These are phyloP conservation scores for Dipodascopsis uninucleata DNA, from an alignment of 805 yeast genomes.

Conservation along the genomic window DNA sequence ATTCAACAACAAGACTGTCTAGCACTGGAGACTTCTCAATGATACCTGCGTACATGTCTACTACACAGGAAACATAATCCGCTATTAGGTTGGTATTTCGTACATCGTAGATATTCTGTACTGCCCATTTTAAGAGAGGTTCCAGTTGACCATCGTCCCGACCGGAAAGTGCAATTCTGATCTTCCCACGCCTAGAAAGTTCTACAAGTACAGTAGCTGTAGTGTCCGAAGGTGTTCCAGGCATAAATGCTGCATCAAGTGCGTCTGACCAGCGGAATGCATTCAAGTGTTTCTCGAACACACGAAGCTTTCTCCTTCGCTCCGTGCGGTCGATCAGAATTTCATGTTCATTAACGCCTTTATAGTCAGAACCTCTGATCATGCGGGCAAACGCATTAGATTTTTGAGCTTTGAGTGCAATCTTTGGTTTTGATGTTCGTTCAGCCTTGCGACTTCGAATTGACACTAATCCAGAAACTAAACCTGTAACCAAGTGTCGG, in stretches of 20 bases:
- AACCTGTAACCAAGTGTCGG: slow-evolving; percentile 89
- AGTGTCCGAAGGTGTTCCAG: slow-evolving; percentile 75
- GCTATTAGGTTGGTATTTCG: slow-evolving; percentile 61
- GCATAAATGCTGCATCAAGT: slow-evolving; percentile 74
- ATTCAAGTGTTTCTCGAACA: slow-evolving; percentile 77
- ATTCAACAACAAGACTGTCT: slow-evolving; percentile 62
- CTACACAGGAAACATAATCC: slow-evolving; percentile 62
- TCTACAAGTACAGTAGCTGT: slow-evolving; percentile 82
- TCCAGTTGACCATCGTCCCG: slow-evolving; percentile 84
- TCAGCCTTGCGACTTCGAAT: slow-evolving; percentile 82
- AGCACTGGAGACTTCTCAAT: slow-evolving; percentile 67
- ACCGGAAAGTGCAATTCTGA: slow-evolving; percentile 70
- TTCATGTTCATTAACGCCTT: slow-evolving; percentile 78
- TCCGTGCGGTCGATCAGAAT: slow-evolving; percentile 39
- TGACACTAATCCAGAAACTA: slow-evolving; percentile 82
- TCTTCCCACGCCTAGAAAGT: slow-evolving; percentile 82
- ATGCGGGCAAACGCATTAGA: slow-evolving; percentile 63
- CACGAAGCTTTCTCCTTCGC: slow-evolving; percentile 55
- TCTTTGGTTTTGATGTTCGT: no score
- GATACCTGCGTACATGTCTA: slow-evolving; percentile 56
- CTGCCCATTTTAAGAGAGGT: slow-evolving; percentile 82
- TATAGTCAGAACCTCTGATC: slow-evolving; percentile 87
- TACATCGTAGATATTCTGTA: slow-evolving; percentile 71
- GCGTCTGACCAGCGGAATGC: slow-evolving; percentile 93
- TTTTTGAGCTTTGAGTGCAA: slow-evolving; percentile 42